phyloP scores from a whole-genome alignment of 169 alveolate genomes.

The Cryptosporidium parvum region DNA sequence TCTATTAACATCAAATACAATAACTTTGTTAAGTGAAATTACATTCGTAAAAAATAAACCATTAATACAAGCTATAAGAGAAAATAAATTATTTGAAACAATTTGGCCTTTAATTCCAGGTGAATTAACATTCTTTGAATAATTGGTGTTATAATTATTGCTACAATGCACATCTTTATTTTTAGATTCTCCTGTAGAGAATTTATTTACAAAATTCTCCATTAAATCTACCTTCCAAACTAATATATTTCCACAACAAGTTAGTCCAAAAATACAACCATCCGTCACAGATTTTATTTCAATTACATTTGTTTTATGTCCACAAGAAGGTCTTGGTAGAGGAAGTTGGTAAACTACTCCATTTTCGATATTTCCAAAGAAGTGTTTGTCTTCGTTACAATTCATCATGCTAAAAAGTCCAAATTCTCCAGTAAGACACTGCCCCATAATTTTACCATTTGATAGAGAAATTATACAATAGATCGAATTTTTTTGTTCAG shows the following conservation, averaged over 20 bases:
- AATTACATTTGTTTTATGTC: conserved; percentile 8
- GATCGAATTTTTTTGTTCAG: conserved; percentile 56
- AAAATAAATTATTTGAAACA: conserved; percentile 22
- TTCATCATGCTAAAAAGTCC: conserved; percentile 40
- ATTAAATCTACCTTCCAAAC: conserved; percentile 68
- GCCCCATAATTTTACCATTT: conserved; percentile 61
- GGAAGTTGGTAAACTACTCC: conserved; percentile 71
- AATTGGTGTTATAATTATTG: neutral
- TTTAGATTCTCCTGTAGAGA: neutral
- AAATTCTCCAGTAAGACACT: conserved; percentile 72
- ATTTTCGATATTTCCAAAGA: conserved; percentile 64
- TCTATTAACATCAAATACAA: conserved; percentile 50
- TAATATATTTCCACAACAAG: conserved; percentile 48
- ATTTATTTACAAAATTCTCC: conserved; percentile 9
- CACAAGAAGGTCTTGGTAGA: neutral
- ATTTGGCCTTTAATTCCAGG: conserved; percentile 7
- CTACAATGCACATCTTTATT: neutral
- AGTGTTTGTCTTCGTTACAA: conserved; percentile 65
- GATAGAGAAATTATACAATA: conserved; percentile 68
- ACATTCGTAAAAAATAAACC: conserved; percentile 45
- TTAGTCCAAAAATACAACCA: conserved; percentile 69
- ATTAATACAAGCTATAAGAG: conserved; percentile 38
- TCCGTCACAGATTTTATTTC: conserved; percentile 57
- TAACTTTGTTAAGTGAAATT: conserved; percentile 29
- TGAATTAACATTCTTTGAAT: neutral